Percentiles rank a stretch among this genome's conserved stretches.
Evolutionary conservation across 805 yeast genomes (phyloP).

Genomic region (Saccharomycopsis lassenensis): DNA sequence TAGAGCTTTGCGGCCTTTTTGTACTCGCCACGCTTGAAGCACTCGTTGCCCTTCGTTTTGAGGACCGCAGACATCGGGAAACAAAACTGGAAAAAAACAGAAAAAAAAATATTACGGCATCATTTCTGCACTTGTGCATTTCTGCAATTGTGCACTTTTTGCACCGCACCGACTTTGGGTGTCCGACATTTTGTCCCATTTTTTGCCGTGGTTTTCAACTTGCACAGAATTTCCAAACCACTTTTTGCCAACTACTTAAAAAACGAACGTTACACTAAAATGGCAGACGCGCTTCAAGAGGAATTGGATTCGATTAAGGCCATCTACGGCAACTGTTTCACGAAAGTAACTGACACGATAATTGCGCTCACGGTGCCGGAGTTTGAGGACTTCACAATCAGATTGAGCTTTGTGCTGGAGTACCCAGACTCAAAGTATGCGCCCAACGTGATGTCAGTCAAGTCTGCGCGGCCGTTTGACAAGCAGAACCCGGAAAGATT

Average conservation of each 20-base stretch:
- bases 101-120: background rate
- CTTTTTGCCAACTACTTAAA: no score
- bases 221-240: no score
- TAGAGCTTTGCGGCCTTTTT: constrained; percentile 42
- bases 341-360: constrained; percentile 23
- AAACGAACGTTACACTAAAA: background rate
- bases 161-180: background rate
- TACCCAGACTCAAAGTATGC: constrained; percentile 64
- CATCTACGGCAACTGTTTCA: constrained; percentile 62
- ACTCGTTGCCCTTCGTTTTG: constrained; percentile 39
- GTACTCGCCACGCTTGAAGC: constrained; percentile 36
- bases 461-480: constrained; percentile 23
- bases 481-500: constrained; percentile 37
- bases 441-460: constrained; percentile 43
- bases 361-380: constrained; percentile 48
- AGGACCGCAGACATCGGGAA: constrained; percentile 12
- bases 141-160: background rate
- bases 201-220: no score
- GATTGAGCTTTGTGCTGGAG: constrained; percentile 54
- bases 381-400: constrained; percentile 46
- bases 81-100: constrained; percentile 4
- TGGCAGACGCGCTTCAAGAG: constrained; percentile 37
- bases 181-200: no score
- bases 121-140: background rate
- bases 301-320: constrained; percentile 81